These are phyloP conservation scores for Coniochaeta ligniaria DNA, from an alignment of 2,329 filamentous ascomycete genomes.

Conservation along the genomic window DNA sequence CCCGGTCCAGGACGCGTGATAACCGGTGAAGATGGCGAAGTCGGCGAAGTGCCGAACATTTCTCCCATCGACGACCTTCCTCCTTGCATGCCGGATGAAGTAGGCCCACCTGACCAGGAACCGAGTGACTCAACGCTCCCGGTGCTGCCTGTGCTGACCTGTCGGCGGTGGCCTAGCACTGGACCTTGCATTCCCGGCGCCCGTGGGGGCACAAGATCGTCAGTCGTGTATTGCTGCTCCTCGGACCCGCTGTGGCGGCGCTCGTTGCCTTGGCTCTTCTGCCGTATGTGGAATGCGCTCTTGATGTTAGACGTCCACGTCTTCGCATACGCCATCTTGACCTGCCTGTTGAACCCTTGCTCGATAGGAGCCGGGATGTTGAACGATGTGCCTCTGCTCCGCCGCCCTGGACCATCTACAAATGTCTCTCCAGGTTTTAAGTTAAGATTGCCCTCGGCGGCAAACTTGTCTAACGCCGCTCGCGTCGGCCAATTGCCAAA, in stretches of 20 bases:
- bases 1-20: constrained; percentile 37
- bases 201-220: constrained; percentile 14
- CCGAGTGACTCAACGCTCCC: neutral
- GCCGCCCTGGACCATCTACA: neutral
- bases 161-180: constrained; percentile 17
- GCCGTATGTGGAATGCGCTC: constrained; percentile 31
- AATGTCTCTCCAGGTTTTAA: constrained; percentile 2
- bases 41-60: neutral
- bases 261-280: neutral
- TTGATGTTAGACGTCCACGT: constrained; percentile 40
- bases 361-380: constrained; percentile 6
- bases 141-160: constrained; percentile 15
- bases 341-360: constrained; percentile 41
- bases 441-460: neutral
- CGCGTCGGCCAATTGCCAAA: constrained; percentile 42
- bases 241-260: neutral
- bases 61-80: neutral
- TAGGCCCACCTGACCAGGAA: constrained; percentile 13
- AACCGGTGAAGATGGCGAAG: constrained; percentile 10
- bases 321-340: constrained; percentile 50
- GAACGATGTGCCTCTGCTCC: neutral
- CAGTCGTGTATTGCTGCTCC: constrained; percentile 3
- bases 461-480: constrained; percentile 23
- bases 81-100: constrained; percentile 16
- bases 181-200: neutral